Evolutionary conservation across 352 stramenopile species (phyloP).

Genomic region (Globisporangium solare): DNA sequence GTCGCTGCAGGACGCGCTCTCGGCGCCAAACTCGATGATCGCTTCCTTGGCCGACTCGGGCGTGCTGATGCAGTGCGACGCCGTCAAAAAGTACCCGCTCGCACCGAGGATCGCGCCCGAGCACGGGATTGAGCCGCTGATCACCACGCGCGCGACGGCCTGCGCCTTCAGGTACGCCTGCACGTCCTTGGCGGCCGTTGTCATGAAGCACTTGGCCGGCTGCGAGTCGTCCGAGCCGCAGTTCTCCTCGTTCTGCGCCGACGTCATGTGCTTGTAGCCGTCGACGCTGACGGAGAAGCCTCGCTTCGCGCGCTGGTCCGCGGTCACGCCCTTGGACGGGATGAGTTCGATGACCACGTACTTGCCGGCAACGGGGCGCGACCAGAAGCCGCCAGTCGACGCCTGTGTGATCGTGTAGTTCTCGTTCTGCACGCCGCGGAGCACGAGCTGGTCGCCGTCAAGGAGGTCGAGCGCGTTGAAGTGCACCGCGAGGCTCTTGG

Average conservation of each 20-base stretch:
- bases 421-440: conserved; percentile 16
- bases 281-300: conserved; percentile 15
- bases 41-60: conserved; percentile 8
- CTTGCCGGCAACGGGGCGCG: conserved; percentile 11
- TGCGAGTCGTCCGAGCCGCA: conserved; percentile 20
- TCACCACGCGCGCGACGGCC: conserved; percentile 20
- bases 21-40: conserved; percentile 24
- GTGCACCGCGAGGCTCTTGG: conserved; percentile 17
- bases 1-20: conserved; percentile 16
- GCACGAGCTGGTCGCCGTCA: conserved; percentile 14
- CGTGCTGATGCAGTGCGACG: conserved; percentile 22
- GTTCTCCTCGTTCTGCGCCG: conserved; percentile 11
- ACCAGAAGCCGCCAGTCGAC: conserved; percentile 13
- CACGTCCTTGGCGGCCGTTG: conserved; percentile 5
- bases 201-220: conserved; percentile 24
- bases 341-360: conserved; percentile 14
- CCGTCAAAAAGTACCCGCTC: conserved; percentile 23
- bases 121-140: conserved; percentile 23
- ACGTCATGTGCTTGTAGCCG: conserved; percentile 11
- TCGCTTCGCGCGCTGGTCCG: background rate
- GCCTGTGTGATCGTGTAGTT: conserved; percentile 10
- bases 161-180: conserved; percentile 20
- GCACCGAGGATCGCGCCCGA: conserved; percentile 16
- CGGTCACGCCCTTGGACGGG: background rate
- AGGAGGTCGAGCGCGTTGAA: conserved; percentile 12